These are phyloP conservation scores for Hericium alpestre DNA, from an alignment of 768 basidiomycete genomes.

Conservation along the genomic window DNA sequence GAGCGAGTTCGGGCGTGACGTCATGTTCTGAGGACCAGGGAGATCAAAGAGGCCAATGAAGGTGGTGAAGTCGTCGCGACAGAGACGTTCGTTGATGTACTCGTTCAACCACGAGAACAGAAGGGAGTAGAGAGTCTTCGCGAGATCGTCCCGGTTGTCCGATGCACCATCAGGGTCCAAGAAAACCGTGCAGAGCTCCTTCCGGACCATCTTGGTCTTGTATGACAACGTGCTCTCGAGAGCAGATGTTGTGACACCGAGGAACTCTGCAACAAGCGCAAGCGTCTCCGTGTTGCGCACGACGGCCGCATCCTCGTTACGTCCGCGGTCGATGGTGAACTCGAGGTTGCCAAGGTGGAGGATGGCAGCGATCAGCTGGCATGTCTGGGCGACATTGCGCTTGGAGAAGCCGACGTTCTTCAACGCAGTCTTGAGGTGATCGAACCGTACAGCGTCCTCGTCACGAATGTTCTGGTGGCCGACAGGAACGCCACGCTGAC, in stretches of 20 bases:
- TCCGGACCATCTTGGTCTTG: slow-evolving; percentile 86
- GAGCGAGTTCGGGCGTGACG: slow-evolving; percentile 79
- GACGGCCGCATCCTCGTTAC: slow-evolving; percentile 88
- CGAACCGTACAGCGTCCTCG: slow-evolving; percentile 82
- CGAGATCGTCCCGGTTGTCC: slow-evolving; percentile 88
- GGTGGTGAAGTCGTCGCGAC: slow-evolving; percentile 83
- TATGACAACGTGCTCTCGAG: slow-evolving; percentile 80
- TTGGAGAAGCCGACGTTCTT: slow-evolving; percentile 92
- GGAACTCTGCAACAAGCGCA: slow-evolving; percentile 80
- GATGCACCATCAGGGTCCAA: slow-evolving; percentile 90
- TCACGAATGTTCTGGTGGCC: slow-evolving; percentile 41
- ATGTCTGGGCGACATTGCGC: slow-evolving; percentile 88
- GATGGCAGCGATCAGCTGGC: slow-evolving; percentile 90
- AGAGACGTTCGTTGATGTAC: slow-evolving; percentile 89
- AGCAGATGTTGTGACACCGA: slow-evolving; percentile 65
- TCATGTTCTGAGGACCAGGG: slow-evolving; percentile 86
- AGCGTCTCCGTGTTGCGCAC: slow-evolving; percentile 79
- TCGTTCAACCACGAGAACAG: slow-evolving; percentile 96
- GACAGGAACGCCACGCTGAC: slow-evolving; percentile 44
- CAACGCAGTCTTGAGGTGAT: slow-evolving; percentile 88
- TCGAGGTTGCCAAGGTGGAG: slow-evolving; percentile 94
- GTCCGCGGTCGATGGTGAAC: slow-evolving; percentile 71
- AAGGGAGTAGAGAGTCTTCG: slow-evolving; percentile 86
- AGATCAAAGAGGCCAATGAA: slow-evolving; percentile 93
- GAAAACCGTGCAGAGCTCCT: slow-evolving; percentile 95